Percentiles rank a stretch among this genome's conserved stretches.
Conservation (phyloP, 306 rosid genomes). For the Lithocarpus polystachyus region DNA sequence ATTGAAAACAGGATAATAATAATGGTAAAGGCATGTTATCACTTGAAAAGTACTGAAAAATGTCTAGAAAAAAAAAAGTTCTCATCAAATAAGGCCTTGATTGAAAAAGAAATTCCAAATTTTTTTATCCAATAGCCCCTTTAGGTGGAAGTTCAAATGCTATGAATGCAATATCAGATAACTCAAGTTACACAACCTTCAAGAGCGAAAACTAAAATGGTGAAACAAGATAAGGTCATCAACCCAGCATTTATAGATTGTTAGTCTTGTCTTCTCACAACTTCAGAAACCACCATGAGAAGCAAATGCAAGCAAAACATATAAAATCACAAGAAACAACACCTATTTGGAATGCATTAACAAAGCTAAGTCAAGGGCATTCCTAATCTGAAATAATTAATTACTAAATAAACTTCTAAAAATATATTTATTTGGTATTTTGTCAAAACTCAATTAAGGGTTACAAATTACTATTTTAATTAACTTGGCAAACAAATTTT, state of each 20-base stretch:
- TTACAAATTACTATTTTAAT: background rate
- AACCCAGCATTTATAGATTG: background rate
- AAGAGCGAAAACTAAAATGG: slow-evolving; percentile 20
- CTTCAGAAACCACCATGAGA: background rate
- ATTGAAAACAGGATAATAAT: background rate
- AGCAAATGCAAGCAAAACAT: background rate
- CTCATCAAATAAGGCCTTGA: slow-evolving; percentile 95
- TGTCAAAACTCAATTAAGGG: background rate
- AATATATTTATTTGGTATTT: background rate
- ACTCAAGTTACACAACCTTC: slow-evolving; percentile 53
- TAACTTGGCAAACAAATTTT: background rate
- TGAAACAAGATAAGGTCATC: background rate
- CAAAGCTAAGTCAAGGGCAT: background rate
- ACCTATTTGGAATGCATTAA: slow-evolving; percentile 14
- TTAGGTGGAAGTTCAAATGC: slow-evolving; percentile 98
- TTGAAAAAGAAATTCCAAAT: slow-evolving; percentile 84
- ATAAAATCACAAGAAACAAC: background rate
- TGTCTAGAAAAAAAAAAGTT: slow-evolving; percentile 1
- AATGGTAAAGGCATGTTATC: background rate
- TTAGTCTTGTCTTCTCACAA: background rate
- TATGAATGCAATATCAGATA: slow-evolving; percentile 90
- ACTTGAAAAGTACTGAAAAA: background rate
- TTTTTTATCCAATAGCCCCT: slow-evolving; percentile 85
- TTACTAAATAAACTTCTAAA: background rate
- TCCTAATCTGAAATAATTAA: background rate